phyloP scores from a whole-genome alignment of 106 monocot species.

The Dactylorhiza incarnata region DNA sequence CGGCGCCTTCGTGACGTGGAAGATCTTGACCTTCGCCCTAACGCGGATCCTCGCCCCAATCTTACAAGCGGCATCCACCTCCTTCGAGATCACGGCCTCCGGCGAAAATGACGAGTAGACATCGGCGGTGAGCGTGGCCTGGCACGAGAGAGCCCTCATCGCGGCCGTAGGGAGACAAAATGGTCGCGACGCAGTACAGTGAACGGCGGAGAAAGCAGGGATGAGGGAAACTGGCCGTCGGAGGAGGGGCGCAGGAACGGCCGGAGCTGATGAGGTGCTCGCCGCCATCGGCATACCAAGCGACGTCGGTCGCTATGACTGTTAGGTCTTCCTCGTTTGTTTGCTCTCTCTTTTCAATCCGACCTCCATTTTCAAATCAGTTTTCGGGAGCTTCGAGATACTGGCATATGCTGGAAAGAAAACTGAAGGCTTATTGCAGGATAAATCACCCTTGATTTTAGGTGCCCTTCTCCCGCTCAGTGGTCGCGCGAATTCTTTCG shows the following conservation, averaged over 20 bases:
- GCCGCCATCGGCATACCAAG: not conserved
- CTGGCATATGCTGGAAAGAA: too few relatives aligned
- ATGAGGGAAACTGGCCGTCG: not conserved
- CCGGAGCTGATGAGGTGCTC: not conserved
- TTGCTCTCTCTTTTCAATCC: too few relatives aligned
- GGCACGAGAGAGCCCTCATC: constrained; percentile 18
- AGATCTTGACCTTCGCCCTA: constrained; percentile 57
- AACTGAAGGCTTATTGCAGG: too few relatives aligned
- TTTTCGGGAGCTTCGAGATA: too few relatives aligned
- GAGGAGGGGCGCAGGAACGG: not conserved
- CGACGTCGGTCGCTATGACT: not conserved
- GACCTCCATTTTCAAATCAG: too few relatives aligned
- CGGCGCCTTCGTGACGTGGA: constrained; percentile 65
- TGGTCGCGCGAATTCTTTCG: too few relatives aligned
- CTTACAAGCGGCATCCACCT: constrained; percentile 27
- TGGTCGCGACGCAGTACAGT: not conserved
- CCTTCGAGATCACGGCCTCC: constrained; percentile 1
- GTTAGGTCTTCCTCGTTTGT: not conserved
- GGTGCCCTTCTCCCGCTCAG: too few relatives aligned
- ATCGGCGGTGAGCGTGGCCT: constrained; percentile 28
- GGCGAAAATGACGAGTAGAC: constrained; percentile 12
- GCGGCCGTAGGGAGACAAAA: not conserved
- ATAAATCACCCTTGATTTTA: too few relatives aligned
- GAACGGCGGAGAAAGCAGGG: not conserved
- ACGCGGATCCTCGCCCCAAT: constrained; percentile 58